Evolutionary conservation across 306 rosid genomes (phyloP).

Genomic region (Hippophae tibetana): DNA sequence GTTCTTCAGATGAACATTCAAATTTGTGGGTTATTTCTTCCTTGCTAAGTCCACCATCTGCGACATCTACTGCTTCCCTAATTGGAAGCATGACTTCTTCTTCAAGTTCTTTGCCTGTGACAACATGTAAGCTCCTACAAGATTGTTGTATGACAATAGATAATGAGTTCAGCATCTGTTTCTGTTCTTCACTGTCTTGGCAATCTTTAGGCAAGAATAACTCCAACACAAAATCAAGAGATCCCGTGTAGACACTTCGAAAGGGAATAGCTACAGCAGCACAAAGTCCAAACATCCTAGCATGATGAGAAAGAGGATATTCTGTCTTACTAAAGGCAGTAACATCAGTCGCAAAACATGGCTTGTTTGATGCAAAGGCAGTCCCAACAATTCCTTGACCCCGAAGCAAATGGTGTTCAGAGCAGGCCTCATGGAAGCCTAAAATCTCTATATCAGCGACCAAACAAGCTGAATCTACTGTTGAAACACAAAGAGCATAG

Average conservation of each 20-base stretch:
- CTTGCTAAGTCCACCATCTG: conserved; percentile 4
- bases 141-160: conserved; percentile 41
- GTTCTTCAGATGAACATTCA: conserved; percentile 11
- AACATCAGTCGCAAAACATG: conserved; percentile 40
- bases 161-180: conserved; percentile 36
- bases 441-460: conserved; percentile 22
- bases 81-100: conserved; percentile 18
- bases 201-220: conserved; percentile 48
- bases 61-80: conserved; percentile 4
- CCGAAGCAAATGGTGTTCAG: conserved; percentile 33
- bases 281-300: conserved; percentile 35
- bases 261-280: conserved; percentile 62
- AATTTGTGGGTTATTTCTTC: conserved; percentile 18
- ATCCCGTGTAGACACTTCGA: conserved; percentile 27
- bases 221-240: conserved; percentile 49
- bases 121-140: conserved; percentile 35
- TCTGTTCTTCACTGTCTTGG: conserved; percentile 36
- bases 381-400: conserved; percentile 60
- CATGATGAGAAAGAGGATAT: conserved; percentile 53
- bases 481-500: conserved; percentile 32
- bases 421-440: conserved; percentile 45
- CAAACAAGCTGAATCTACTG: conserved; percentile 39
- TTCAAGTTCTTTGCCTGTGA: conserved; percentile 22
- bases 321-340: conserved; percentile 42
- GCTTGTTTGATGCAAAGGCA: conserved; percentile 43